phyloP scores from a whole-genome alignment of 2,329 filamentous ascomycete genomes.

The Venturiaceae sp. region DNA sequence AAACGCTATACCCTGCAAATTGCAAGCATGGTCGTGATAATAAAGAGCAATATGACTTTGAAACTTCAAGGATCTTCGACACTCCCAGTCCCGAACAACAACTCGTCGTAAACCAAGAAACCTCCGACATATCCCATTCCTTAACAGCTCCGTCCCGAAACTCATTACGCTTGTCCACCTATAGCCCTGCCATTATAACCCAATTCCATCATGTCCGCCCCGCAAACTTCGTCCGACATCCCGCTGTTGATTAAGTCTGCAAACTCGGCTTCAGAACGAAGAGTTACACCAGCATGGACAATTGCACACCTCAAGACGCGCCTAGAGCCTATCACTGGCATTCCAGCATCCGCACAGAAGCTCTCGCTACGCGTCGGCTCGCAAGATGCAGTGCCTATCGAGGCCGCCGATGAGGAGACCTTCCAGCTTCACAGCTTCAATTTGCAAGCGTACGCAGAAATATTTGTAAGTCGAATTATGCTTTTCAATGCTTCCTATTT shows the following conservation, averaged over 20 bases:
- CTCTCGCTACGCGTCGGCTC: constrained; percentile 61
- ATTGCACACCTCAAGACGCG: constrained; percentile 75
- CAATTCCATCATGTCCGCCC: background rate
- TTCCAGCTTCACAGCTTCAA: constrained; percentile 55
- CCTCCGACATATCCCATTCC: background rate
- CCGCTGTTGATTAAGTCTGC: constrained; percentile 67
- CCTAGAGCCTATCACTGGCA: constrained; percentile 85
- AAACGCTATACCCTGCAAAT: background rate
- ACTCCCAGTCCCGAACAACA: background rate
- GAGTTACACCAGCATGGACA: constrained; percentile 86
- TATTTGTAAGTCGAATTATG: constrained; percentile 54
- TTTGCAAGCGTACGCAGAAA: constrained; percentile 65
- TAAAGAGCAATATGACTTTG: background rate
- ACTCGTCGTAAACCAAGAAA: background rate
- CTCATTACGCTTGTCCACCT: background rate
- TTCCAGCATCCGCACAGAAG: constrained; percentile 70
- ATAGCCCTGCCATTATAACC: background rate
- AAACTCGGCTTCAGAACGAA: constrained; percentile 74
- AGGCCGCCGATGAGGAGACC: constrained; percentile 63
- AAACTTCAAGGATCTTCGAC: background rate
- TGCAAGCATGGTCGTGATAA: background rate
- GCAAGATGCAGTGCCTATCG: constrained; percentile 53
- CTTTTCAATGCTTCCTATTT: background rate
- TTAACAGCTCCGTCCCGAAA: background rate
- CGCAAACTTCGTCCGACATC: constrained; percentile 38